A percentile compares a stretch with the other conserved stretches of the same genome.
Conservation (phyloP, 2,329 filamentous ascomycete species). For the Claviceps humidiphila region DNA sequence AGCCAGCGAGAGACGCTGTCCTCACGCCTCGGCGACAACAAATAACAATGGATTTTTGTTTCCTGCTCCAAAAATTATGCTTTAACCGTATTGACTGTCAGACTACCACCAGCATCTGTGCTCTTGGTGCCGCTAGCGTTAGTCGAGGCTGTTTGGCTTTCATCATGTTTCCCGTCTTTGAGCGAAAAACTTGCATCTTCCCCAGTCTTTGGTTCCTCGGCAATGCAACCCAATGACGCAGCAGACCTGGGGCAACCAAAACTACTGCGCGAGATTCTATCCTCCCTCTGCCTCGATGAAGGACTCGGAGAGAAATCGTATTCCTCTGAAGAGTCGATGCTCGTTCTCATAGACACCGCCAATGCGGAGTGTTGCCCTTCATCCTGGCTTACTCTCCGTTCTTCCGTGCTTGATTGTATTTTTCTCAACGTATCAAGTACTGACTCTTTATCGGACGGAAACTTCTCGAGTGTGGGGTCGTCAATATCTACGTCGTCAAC, state of each 20-base stretch:
- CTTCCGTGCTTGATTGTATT: constrained; percentile 30
- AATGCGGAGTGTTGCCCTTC: constrained; percentile 23
- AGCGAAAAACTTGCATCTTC: not conserved
- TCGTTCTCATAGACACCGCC: constrained; percentile 19
- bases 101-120: constrained; percentile 27
- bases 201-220: constrained; percentile 26
- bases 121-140: not conserved
- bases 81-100: constrained; percentile 18
- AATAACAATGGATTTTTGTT: not conserved
- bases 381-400: constrained; percentile 25
- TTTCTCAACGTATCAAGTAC: constrained; percentile 33
- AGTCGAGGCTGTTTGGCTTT: not conserved
- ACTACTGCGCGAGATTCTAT: constrained; percentile 19
- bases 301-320: constrained; percentile 21
- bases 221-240: constrained; percentile 32
- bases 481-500: constrained; percentile 22
- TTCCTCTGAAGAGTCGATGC: constrained; percentile 26
- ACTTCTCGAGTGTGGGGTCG: constrained; percentile 35
- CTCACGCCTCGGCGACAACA: no score
- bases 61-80: not conserved
- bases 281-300: constrained; percentile 18
- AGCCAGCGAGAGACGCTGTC: no score
- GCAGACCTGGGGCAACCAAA: constrained; percentile 23
- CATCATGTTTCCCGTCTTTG: not conserved
- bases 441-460: constrained; percentile 30